Evolutionary conservation across 345 rosid genomes (phyloP).

Genomic region (Arabis alpina): DNA sequence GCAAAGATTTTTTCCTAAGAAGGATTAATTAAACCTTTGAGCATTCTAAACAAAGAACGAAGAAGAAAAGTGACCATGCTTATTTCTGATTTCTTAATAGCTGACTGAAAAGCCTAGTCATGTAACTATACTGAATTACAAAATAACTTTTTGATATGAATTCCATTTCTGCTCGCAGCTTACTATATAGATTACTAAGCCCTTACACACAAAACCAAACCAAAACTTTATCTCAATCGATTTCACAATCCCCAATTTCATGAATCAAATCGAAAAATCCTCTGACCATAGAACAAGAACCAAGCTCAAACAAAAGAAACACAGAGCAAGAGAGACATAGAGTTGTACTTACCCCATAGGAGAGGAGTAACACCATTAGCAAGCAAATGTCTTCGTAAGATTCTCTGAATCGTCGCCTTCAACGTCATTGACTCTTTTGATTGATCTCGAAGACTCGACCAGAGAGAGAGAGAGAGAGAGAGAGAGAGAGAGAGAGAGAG

Average conservation of each 20-base stretch:
- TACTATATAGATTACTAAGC: conserved; percentile 16
- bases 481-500: too few species aligned
- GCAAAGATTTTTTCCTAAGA: conserved; percentile 1
- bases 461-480: too few species aligned
- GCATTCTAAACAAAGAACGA: conserved; percentile 20
- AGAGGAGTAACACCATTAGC: conserved; percentile 72
- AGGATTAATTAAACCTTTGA: conserved; percentile 18
- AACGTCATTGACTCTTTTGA: conserved; percentile 3
- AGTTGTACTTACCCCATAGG: conserved; percentile 65
- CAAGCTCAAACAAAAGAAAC: background rate
- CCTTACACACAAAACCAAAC: too few species aligned
- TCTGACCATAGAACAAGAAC: background rate
- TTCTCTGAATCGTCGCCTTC: conserved; percentile 20
- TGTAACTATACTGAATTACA: conserved; percentile 14
- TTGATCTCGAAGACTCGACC: conserved; percentile 36
- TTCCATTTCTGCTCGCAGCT: conserved; percentile 25
- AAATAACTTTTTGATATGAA: conserved; percentile 17
- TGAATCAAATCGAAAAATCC: background rate
- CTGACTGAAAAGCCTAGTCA: conserved; percentile 29
- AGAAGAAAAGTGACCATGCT: conserved; percentile 1
- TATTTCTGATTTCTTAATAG: conserved; percentile 16
- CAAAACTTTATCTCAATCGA: too few species aligned
- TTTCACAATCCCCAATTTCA: too few species aligned
- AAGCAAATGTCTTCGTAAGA: conserved; percentile 54
- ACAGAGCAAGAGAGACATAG: background rate